Percentiles rank a stretch among this genome's conserved stretches.
Evolutionary conservation across 768 basidiomycete genomes (phyloP).

Genomic region (Phaeolepiota aurea): DNA sequence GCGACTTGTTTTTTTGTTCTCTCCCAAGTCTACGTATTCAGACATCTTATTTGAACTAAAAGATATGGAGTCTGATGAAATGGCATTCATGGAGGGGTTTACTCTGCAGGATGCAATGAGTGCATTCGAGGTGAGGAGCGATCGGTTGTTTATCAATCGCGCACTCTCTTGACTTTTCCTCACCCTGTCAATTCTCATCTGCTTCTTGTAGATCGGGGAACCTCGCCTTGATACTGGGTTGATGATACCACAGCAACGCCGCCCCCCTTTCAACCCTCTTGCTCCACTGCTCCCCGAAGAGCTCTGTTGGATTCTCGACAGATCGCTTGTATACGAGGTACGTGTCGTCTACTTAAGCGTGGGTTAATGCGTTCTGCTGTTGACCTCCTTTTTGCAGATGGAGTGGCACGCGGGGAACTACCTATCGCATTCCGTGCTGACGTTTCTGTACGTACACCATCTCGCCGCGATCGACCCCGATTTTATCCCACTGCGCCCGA

Average conservation of each 20-base stretch:
- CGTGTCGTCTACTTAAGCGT: constrained; percentile 14
- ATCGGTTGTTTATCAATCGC: constrained; percentile 4
- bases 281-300: constrained; percentile 65
- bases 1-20: too few species aligned
- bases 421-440: constrained; percentile 82
- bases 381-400: constrained; percentile 40
- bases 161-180: too few species aligned
- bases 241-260: constrained; percentile 28
- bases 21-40: background rate
- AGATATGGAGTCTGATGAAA: constrained; percentile 56
- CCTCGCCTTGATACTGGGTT: constrained; percentile 84
- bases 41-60: background rate
- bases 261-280: constrained; percentile 54
- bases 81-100: constrained; percentile 64
- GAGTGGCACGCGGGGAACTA: constrained; percentile 82
- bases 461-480: constrained; percentile 55
- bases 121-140: constrained; percentile 62
- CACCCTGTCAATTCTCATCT: constrained; percentile 7
- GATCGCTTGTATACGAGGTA: constrained; percentile 73
- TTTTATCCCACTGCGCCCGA: constrained; percentile 19
- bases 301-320: constrained; percentile 84
- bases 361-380: constrained; percentile 2
- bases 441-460: constrained; percentile 65
- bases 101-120: constrained; percentile 89
- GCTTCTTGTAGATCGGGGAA: constrained; percentile 71